Conservation (phyloP, 176 grass and related monocot species). For the Aechmea fasciata region DNA sequence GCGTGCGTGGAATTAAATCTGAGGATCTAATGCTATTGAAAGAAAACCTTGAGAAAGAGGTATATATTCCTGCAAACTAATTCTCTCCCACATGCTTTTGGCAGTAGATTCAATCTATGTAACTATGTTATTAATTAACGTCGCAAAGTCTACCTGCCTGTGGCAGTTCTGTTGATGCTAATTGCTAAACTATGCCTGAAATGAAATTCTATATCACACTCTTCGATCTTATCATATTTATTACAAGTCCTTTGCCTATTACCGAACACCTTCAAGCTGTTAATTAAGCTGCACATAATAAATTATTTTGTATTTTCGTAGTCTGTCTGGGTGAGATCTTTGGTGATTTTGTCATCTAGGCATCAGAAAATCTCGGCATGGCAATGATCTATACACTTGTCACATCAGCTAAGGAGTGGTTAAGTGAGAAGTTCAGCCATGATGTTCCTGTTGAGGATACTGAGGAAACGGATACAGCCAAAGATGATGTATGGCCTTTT, state of each 20-base stretch:
- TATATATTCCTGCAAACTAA: slow-evolving; percentile 27
- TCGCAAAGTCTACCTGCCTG: too few species aligned
- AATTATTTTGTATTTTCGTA: neutral
- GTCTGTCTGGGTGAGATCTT: neutral
- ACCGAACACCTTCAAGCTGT: too few species aligned
- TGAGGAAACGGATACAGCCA: slow-evolving; percentile 42
- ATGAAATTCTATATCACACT: neutral
- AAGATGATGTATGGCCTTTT: slow-evolving; percentile 52
- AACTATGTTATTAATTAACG: too few species aligned
- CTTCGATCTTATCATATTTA: too few species aligned
- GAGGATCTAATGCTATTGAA: slow-evolving; percentile 66
- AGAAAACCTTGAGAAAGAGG: slow-evolving; percentile 86
- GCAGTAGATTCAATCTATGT: too few species aligned
- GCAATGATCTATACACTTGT: slow-evolving; percentile 97
- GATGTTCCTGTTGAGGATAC: slow-evolving; percentile 39
- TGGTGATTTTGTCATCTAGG: slow-evolving; percentile 21
- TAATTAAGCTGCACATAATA: neutral
- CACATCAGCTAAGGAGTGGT: slow-evolving; percentile 91
- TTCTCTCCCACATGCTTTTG: too few species aligned
- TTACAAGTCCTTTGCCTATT: too few species aligned
- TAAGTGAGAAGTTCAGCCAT: slow-evolving; percentile 75
- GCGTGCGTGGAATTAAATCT: slow-evolving; percentile 73
- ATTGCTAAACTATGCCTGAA: neutral
- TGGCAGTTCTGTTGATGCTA: too few species aligned
- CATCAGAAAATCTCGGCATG: slow-evolving; percentile 93